These are phyloP conservation scores for Coniochaeta hoffmannii DNA, from an alignment of 2,329 filamentous ascomycete species.

Conservation along the genomic window DNA sequence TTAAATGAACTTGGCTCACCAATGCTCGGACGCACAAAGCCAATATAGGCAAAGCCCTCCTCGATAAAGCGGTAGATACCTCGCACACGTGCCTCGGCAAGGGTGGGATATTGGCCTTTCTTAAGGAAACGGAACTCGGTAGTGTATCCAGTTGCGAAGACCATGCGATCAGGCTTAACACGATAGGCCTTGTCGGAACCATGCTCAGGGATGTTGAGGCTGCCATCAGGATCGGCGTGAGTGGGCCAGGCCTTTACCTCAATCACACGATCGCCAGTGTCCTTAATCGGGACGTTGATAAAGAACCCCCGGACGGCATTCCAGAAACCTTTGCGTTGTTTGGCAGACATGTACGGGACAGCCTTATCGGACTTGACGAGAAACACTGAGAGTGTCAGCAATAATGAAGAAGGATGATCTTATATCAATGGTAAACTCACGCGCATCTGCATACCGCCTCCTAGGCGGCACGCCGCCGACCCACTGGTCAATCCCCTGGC, in stretches of 20 bases:
- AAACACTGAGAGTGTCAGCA: slow-evolving; percentile 16
- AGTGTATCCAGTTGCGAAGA: slow-evolving; percentile 29
- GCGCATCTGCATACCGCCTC: slow-evolving; percentile 16
- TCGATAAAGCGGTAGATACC: slow-evolving; percentile 38
- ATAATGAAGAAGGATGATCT: not conserved
- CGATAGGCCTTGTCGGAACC: slow-evolving; percentile 22
- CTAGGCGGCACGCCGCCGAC: slow-evolving; percentile 11
- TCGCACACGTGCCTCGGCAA: slow-evolving; percentile 42
- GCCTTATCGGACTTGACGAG: slow-evolving; percentile 27
- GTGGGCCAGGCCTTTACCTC: slow-evolving; percentile 28
- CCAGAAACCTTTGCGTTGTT: slow-evolving; percentile 20
- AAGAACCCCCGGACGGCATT: slow-evolving; percentile 25
- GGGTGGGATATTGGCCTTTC: slow-evolving; percentile 28
- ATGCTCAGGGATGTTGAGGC: slow-evolving; percentile 22
- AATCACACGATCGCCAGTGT: slow-evolving; percentile 19
- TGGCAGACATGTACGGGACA: slow-evolving; percentile 24
- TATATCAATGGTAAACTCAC: slow-evolving; percentile 9
- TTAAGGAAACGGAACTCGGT: slow-evolving; percentile 29
- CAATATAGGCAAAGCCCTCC: slow-evolving; percentile 34
- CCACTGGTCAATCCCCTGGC: slow-evolving; percentile 17
- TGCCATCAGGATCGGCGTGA: slow-evolving; percentile 19
- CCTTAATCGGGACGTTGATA: slow-evolving; percentile 20
- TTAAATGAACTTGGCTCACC: too few species aligned
- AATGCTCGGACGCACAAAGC: slow-evolving; percentile 37
- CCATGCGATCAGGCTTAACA: slow-evolving; percentile 26